Percentiles rank a stretch among this genome's conserved stretches.
Conservation (phyloP, 2,329 filamentous ascomycete species). For the Pseudogymnoascus sp. region DNA sequence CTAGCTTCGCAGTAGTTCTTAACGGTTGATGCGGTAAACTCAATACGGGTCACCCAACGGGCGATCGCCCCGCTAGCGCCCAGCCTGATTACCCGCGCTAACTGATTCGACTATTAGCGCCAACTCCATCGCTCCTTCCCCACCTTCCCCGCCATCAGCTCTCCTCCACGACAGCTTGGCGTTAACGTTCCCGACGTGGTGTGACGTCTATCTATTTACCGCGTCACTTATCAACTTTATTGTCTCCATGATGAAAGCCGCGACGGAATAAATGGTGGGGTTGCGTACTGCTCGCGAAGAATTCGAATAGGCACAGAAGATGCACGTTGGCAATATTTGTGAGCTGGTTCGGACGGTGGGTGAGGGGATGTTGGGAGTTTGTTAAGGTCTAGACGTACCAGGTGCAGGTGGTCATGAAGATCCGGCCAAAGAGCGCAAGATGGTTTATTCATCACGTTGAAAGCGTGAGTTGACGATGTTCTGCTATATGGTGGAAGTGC, state of each 20-base stretch:
- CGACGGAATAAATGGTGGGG: not conserved
- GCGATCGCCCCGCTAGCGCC: not conserved
- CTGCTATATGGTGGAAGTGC: not conserved
- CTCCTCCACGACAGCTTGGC: not conserved
- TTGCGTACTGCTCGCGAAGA: not conserved
- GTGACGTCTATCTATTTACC: not conserved
- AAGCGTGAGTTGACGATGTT: not conserved
- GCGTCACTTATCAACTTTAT: not conserved
- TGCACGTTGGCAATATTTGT: not conserved
- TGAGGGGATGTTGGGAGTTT: not conserved
- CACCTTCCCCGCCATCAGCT: not conserved
- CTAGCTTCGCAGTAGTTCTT: not conserved
- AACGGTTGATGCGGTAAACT: not conserved
- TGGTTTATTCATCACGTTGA: not conserved
- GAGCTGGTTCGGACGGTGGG: not conserved
- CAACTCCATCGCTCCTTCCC: not conserved
- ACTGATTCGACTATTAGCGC: not conserved
- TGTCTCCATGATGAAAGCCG: not conserved
- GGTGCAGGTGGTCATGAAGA: too few species aligned
- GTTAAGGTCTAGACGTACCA: not conserved
- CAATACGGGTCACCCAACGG: not conserved
- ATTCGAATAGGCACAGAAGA: not conserved
- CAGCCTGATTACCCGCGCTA: not conserved
- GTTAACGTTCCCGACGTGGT: not conserved
- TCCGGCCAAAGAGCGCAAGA: too few species aligned